Evolutionary conservation across 2,329 filamentous ascomycete genomes (phyloP).

Genomic region (Emericellopsis atlantica): DNA sequence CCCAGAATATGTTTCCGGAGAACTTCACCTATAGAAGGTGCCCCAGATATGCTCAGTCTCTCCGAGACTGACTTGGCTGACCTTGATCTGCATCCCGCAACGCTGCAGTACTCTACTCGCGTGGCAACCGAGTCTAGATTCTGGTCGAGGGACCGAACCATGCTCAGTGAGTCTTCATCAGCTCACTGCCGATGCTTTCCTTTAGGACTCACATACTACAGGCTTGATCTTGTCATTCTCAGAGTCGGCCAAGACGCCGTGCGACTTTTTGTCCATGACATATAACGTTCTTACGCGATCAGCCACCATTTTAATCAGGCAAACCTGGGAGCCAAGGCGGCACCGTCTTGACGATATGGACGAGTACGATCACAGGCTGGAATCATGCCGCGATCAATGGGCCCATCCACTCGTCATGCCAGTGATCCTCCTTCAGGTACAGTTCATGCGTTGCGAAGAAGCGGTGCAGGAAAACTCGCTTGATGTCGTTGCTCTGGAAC

Average conservation of each 20-base stretch:
- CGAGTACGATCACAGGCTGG: conserved; percentile 30
- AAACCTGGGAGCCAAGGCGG: conserved; percentile 26
- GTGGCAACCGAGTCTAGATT: conserved; percentile 25
- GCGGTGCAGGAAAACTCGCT: conserved; percentile 28
- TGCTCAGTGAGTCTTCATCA: conserved; percentile 13
- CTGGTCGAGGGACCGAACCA: conserved; percentile 23
- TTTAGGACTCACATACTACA: conserved; percentile 7
- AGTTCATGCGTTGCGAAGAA: conserved; percentile 29
- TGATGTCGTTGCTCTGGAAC: conserved; percentile 26
- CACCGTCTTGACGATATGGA: conserved; percentile 28
- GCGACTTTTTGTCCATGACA: conserved; percentile 33
- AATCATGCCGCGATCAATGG: conserved; percentile 30
- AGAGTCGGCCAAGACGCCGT: conserved; percentile 27
- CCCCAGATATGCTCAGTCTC: conserved; percentile 21
- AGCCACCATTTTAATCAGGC: conserved; percentile 26
- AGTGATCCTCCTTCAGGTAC: conserved; percentile 31
- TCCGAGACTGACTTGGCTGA: conserved; percentile 18
- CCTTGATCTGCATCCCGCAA: conserved; percentile 24
- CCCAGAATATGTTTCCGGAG: conserved; percentile 22
- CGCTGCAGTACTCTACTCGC: conserved; percentile 23
- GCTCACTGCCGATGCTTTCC: background rate
- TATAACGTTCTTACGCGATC: conserved; percentile 24
- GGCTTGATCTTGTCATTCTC: conserved; percentile 32
- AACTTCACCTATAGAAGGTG: conserved; percentile 15
- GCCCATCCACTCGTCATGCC: conserved; percentile 30